Percentiles rank a stretch among this genome's conserved stretches.
Conservation (phyloP, 179 eudicot genomes). For the Vitellaria paradoxa region DNA sequence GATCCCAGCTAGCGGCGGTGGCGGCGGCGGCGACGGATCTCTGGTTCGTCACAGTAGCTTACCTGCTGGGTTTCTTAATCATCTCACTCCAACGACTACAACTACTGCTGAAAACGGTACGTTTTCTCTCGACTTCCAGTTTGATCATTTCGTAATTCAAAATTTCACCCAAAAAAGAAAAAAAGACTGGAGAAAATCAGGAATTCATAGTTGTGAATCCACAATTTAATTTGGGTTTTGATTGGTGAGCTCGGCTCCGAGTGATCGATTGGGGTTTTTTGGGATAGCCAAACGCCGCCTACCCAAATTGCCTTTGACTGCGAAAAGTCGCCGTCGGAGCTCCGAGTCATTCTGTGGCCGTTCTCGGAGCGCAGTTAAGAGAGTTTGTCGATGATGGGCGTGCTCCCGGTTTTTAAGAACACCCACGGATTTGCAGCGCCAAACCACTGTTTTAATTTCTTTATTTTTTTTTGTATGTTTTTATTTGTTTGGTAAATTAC, state of each 20-base stretch:
- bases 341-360: too few species aligned
- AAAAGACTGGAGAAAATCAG: too few species aligned
- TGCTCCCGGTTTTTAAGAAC: neutral
- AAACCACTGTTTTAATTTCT: constrained; percentile 1
- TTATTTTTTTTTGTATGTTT: too few species aligned
- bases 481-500: too few species aligned
- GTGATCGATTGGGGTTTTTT: neutral
- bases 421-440: constrained; percentile 1
- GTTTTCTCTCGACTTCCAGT: neutral
- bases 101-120: constrained; percentile 27
- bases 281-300: neutral
- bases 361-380: too few species aligned
- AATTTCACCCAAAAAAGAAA: neutral
- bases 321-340: neutral
- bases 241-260: neutral
- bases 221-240: neutral
- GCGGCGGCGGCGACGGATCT: neutral
- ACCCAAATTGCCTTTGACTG: neutral
- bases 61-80: constrained; percentile 57
- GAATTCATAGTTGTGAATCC: too few species aligned
- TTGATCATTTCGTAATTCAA: neutral
- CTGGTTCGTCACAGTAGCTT: constrained; percentile 66
- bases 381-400: too few species aligned
- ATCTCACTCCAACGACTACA: constrained; percentile 14
- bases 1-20: neutral